A percentile compares a stretch with the other conserved stretches of the same genome.
phyloP scores from a whole-genome alignment of 352 stramenopile genomes.

The Globisporangium uncinulatum region DNA sequence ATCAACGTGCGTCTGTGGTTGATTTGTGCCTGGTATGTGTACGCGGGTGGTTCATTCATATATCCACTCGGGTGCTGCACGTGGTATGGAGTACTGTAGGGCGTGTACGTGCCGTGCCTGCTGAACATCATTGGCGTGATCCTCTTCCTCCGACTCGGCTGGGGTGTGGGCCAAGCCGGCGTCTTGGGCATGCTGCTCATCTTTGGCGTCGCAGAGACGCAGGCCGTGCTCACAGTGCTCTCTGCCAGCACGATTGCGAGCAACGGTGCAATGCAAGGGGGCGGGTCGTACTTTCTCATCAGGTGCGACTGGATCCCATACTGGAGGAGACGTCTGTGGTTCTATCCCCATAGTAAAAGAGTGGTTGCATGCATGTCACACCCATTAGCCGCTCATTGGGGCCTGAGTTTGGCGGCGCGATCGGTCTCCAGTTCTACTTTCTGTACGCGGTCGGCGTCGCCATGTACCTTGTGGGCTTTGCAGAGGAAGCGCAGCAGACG shows the following conservation, averaged over 20 bases:
- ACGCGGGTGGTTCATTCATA: too few relatives aligned
- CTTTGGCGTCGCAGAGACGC: constrained; percentile 52
- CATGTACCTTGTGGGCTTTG: constrained; percentile 81
- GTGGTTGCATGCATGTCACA: too few relatives aligned
- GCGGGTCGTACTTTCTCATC: constrained; percentile 62
- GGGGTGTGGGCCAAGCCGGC: constrained; percentile 80
- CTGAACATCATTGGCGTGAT: constrained; percentile 91
- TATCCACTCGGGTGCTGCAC: too few relatives aligned
- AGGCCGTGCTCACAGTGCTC: constrained; percentile 72
- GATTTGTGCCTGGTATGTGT: too few relatives aligned
- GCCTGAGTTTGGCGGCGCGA: constrained; percentile 80
- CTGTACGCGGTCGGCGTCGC: constrained; percentile 59
- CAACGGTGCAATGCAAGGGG: constrained; percentile 77
- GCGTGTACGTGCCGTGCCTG: constrained; percentile 85
- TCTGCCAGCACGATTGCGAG: constrained; percentile 81
- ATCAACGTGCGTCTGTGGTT: constrained; percentile 27
- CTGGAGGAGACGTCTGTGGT: background rate
- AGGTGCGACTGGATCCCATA: constrained; percentile 13
- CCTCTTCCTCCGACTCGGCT: constrained; percentile 83
- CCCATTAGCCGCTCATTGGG: constrained; percentile 52
- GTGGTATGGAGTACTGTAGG: constrained; percentile 15
- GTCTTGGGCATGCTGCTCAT: constrained; percentile 69
- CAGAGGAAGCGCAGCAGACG: constrained; percentile 55
- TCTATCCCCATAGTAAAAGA: too few relatives aligned
- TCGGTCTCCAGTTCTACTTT: constrained; percentile 90